A percentile compares a stretch with the other conserved stretches of the same genome.
Conservation (phyloP, 306 rosid genomes). For the Hippophae gyantsensis region DNA sequence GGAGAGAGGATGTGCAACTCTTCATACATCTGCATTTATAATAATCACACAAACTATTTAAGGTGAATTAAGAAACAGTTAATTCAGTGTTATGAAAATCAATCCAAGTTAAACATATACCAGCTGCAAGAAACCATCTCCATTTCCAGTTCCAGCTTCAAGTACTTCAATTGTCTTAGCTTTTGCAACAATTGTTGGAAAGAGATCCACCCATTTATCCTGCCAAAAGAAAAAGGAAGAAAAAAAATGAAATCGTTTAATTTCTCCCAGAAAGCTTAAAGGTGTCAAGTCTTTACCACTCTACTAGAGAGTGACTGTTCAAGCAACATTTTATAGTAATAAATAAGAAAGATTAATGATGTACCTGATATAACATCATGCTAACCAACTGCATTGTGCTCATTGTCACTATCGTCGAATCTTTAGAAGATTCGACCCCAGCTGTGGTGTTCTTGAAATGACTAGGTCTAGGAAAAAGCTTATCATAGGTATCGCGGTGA, state of each 20-base stretch:
- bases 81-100: background rate
- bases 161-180: constrained; percentile 43
- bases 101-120: constrained; percentile 20
- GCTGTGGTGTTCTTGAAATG: constrained; percentile 16
- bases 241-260: background rate
- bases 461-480: constrained; percentile 15
- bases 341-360: too few species aligned
- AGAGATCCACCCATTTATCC: constrained; percentile 52
- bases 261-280: background rate
- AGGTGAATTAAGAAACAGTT: background rate
- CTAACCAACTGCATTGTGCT: constrained; percentile 35
- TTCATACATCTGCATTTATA: constrained; percentile 47
- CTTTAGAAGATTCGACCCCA: constrained; percentile 49
- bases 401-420: constrained; percentile 36
- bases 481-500: constrained; percentile 38
- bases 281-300: constrained; percentile 5
- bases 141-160: constrained; percentile 35
- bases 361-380: constrained; percentile 39
- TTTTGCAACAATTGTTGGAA: constrained; percentile 47
- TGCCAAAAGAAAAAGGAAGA: constrained; percentile 8
- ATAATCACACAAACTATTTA: background rate
- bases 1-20: constrained; percentile 71
- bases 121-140: constrained; percentile 43
- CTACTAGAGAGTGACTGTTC: too few species aligned
- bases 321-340: too few species aligned